phyloP scores from a whole-genome alignment of 2,329 filamentous ascomycete species.

The Aureobasidium melanogenum region DNA sequence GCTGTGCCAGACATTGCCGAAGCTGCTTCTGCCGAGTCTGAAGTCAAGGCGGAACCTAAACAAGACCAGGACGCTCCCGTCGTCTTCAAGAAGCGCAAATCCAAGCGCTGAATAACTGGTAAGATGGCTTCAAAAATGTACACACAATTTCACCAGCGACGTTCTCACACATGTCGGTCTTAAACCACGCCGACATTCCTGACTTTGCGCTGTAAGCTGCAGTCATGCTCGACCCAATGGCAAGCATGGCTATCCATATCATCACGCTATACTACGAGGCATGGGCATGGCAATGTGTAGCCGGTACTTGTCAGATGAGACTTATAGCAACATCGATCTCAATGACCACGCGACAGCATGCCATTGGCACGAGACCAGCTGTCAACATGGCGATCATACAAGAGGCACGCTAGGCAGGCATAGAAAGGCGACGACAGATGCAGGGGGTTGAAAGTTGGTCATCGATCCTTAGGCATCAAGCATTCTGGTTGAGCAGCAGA shows the following conservation, averaged over 20 bases:
- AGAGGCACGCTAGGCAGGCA: not conserved
- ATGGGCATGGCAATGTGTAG: not conserved
- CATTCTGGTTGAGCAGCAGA: not conserved
- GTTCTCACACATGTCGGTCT: not conserved
- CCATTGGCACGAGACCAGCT: not conserved
- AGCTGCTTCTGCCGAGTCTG: not conserved
- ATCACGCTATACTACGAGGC: not conserved
- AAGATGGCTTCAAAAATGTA: not conserved
- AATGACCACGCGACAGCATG: not conserved
- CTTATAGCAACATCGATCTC: not conserved
- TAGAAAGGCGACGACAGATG: not conserved
- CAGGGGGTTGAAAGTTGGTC: not conserved
- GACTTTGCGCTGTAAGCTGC: not conserved
- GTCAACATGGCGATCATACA: not conserved
- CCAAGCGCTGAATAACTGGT: slow-evolving; percentile 22
- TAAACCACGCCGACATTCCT: not conserved
- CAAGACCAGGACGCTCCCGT: slow-evolving; percentile 39
- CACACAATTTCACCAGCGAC: not conserved
- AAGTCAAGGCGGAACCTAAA: not conserved
- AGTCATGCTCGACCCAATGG: not conserved
- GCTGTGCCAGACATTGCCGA: slow-evolving; percentile 17
- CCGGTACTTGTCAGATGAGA: not conserved
- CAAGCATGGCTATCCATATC: not conserved
- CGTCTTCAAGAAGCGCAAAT: slow-evolving; percentile 72
- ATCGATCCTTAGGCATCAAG: not conserved